These are phyloP conservation scores for Murraya paniculata DNA, from an alignment of 345 rosid genomes.

Conservation along the genomic window DNA sequence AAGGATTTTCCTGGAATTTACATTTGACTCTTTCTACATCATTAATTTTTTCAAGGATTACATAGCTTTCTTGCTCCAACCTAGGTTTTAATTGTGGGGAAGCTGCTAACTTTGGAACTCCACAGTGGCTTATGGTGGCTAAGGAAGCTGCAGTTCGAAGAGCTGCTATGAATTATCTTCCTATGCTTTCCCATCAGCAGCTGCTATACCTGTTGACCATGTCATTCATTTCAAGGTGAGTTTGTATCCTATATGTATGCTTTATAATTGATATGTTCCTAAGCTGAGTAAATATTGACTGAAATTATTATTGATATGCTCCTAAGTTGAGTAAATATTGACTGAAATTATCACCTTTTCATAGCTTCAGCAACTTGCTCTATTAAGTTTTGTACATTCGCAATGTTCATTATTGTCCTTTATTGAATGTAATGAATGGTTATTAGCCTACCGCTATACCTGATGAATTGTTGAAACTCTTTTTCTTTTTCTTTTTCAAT, in stretches of 20 bases:
- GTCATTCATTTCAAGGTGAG: slow-evolving; percentile 93
- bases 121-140: slow-evolving; percentile 94
- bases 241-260: slow-evolving; percentile 8
- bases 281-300: background rate
- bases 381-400: background rate
- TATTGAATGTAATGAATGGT: background rate
- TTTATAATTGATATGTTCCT: background rate
- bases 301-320: background rate
- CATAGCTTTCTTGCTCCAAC: slow-evolving; percentile 17
- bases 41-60: slow-evolving; percentile 3
- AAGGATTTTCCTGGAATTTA: background rate
- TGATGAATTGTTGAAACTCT: background rate
- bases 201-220: slow-evolving; percentile 92
- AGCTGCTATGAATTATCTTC: slow-evolving; percentile 99
- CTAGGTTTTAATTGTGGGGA: slow-evolving; percentile 98
- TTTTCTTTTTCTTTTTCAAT: background rate
- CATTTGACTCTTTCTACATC: slow-evolving; percentile 1
- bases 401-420: background rate
- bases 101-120: slow-evolving; percentile 98
- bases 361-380: slow-evolving; percentile 5
- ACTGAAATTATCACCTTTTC: slow-evolving; percentile 8
- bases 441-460: background rate
- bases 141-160: slow-evolving; percentile 99
- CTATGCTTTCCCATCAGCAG: slow-evolving; percentile 99
- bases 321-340: background rate